phyloP scores from a whole-genome alignment of 139 green algal species.

The Tetraselmis chui region DNA sequence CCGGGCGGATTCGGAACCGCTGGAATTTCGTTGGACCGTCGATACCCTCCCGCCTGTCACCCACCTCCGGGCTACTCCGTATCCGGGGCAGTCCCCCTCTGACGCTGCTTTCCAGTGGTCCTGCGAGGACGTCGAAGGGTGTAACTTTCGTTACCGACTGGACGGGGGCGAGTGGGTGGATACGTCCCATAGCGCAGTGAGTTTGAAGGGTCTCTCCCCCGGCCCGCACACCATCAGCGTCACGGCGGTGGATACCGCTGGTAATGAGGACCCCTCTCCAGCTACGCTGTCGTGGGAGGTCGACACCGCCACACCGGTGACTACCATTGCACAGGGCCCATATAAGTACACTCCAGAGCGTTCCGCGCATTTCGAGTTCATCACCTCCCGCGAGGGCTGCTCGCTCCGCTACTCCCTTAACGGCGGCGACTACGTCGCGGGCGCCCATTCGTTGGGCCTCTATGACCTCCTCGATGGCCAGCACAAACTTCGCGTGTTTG shows the following conservation, averaged over 20 bases:
- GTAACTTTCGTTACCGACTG: background rate
- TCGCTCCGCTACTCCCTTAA: background rate
- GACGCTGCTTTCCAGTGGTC: background rate
- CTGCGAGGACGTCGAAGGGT: background rate
- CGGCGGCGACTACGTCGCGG: background rate
- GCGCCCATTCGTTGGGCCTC: background rate
- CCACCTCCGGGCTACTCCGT: background rate
- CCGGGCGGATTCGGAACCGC: background rate
- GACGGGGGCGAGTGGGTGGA: background rate
- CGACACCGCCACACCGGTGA: background rate
- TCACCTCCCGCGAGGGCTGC: background rate
- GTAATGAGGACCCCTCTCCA: background rate
- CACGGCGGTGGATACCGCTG: background rate
- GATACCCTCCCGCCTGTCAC: background rate
- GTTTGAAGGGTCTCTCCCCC: background rate
- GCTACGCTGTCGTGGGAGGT: background rate
- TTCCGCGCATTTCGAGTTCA: background rate
- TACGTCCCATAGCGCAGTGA: background rate
- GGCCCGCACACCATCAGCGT: background rate
- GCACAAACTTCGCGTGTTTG: background rate
- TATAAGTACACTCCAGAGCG: background rate
- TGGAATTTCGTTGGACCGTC: background rate
- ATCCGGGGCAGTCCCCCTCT: background rate
- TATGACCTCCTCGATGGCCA: background rate
- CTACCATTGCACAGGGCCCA: background rate